Conservation (phyloP, 1,139 yeast genomes). For the Suhomyces bokatorum region DNA sequence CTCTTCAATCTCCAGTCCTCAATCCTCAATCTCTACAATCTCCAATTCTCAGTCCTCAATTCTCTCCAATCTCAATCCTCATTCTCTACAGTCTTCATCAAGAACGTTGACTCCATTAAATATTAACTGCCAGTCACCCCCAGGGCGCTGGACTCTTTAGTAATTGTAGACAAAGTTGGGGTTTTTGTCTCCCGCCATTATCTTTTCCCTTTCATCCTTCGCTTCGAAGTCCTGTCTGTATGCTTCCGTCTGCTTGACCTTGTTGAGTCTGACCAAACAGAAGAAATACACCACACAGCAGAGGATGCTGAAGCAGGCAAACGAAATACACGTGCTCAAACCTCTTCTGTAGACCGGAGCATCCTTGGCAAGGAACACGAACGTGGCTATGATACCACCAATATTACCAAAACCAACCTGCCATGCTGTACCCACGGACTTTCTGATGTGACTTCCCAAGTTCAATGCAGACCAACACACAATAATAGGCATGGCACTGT, state of each 20-base stretch:
- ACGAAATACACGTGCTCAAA: constrained; percentile 53
- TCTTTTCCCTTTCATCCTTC: constrained; percentile 47
- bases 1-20: no score
- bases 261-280: constrained; percentile 41
- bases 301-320: constrained; percentile 52
- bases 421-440: constrained; percentile 72
- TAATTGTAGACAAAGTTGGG: constrained; percentile 55
- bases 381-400: constrained; percentile 78
- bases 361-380: constrained; percentile 54
- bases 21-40: no score
- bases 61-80: no score
- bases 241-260: constrained; percentile 36
- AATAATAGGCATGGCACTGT: constrained; percentile 71
- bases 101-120: background rate
- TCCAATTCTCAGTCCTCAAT: no score
- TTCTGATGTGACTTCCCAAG: constrained; percentile 68
- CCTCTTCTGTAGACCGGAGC: constrained; percentile 64
- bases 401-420: constrained; percentile 81
- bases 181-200: constrained; percentile 62
- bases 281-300: constrained; percentile 45
- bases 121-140: background rate
- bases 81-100: no score
- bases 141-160: constrained; percentile 15
- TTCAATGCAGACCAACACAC: constrained; percentile 74
- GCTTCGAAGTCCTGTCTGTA: constrained; percentile 47